phyloP scores from a whole-genome alignment of 1,284 basidiomycete species.

The Entoloma clypeatum region DNA sequence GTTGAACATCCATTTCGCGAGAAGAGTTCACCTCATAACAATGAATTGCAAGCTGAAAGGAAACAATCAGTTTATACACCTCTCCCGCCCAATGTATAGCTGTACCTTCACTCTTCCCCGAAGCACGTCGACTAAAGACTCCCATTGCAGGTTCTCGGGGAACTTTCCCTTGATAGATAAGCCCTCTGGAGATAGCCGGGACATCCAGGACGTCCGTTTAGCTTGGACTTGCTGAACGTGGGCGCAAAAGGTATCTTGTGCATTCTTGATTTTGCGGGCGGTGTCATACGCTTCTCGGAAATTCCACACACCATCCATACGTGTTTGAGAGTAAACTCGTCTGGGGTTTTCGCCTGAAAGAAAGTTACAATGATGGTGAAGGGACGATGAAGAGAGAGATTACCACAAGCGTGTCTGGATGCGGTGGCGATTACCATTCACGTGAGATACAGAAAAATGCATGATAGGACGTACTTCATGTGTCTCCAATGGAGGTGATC shows the following conservation, averaged over 20 bases:
- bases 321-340: conserved; percentile 36
- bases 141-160: conserved; percentile 79
- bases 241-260: conserved; percentile 71
- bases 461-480: conserved; percentile 45
- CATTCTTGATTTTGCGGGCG: conserved; percentile 69
- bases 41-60: conserved; percentile 64
- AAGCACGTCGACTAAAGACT: conserved; percentile 83
- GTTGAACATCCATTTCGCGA: too few relatives aligned
- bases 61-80: neutral
- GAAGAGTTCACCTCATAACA: conserved; percentile 75
- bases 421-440: too few relatives aligned
- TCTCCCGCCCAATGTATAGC: neutral
- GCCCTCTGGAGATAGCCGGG: conserved; percentile 1
- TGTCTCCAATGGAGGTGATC: conserved; percentile 50
- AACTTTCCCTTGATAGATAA: conserved; percentile 50
- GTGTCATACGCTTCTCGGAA: conserved; percentile 65
- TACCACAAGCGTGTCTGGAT: conserved; percentile 41
- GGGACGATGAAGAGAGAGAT: conserved; percentile 7
- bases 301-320: conserved; percentile 63
- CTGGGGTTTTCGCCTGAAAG: conserved; percentile 19
- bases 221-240: conserved; percentile 56
- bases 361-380: neutral
- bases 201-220: conserved; percentile 22
- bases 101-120: conserved; percentile 71
- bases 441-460: neutral